phyloP scores from a whole-genome alignment of 768 basidiomycete genomes.

The Nevesoporus exiguus region DNA sequence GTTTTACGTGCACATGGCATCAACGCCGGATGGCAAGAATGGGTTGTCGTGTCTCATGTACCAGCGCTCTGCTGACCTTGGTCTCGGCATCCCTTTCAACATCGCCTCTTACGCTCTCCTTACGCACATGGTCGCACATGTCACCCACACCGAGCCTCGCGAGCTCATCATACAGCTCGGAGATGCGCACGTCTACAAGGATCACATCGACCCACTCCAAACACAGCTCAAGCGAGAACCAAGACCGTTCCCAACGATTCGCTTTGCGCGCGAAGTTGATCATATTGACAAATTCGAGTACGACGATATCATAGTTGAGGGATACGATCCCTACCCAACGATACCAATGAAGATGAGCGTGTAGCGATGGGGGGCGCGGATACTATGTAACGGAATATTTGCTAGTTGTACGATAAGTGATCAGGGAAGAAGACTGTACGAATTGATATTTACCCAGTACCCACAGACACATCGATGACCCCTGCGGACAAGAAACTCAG shows the following conservation, averaged over 20 bases:
- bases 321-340: slow-evolving; percentile 78
- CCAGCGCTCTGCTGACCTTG: slow-evolving; percentile 95
- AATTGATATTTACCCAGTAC: too few relatives aligned
- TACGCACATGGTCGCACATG: slow-evolving; percentile 95
- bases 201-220: slow-evolving; percentile 86
- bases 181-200: slow-evolving; percentile 93
- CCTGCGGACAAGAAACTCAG: too few relatives aligned
- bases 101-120: slow-evolving; percentile 98
- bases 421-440: too few relatives aligned
- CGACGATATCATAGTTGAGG: slow-evolving; percentile 82
- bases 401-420: too few relatives aligned
- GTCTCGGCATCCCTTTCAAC: slow-evolving; percentile 98
- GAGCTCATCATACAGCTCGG: slow-evolving; percentile 96
- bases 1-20: slow-evolving; percentile 93
- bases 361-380: slow-evolving; percentile 26
- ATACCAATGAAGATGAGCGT: slow-evolving; percentile 98
- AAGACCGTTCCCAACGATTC: slow-evolving; percentile 75
- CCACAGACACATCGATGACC: too few relatives aligned
- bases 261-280: slow-evolving; percentile 61
- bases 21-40: slow-evolving; percentile 47
- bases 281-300: slow-evolving; percentile 79
- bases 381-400: background rate
- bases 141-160: slow-evolving; percentile 81
- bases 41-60: slow-evolving; percentile 94
- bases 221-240: slow-evolving; percentile 79